Base-by-base conservation (phyloP, 768 basidiomycete genomes). In the Tulasnella sp. region DNA sequence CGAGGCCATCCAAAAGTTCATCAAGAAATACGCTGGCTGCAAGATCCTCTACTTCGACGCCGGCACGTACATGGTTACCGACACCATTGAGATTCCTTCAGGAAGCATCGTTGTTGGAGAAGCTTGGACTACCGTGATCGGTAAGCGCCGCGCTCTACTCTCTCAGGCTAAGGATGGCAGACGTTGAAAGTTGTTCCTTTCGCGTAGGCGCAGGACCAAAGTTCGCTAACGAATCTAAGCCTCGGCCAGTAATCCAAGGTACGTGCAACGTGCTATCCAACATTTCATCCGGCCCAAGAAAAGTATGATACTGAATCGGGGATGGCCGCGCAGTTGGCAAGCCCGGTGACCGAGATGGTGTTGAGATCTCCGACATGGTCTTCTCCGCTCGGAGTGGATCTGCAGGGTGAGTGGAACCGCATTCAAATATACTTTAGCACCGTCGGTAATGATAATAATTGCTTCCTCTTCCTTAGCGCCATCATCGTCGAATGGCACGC, bases 41-140 rank as follows among this genome's bases (percentile, higher is more conserved):
- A 94, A 93, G 84, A 92, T 96, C 83, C 92, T 95, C 73, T 95
- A 93, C 87, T 90, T 95, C 83, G 94, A 95, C 83, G 92, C 93
- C 12, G 91, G 91, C 24, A 89, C 88, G 7, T 92, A 92, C 82
- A 81, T 90, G 50, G 88, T 91, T 41, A 89, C 89, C 41, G 78
- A 87, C 82, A 92, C 91, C 1, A 81, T 92, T n/a, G 88, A 87
- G 3, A 90, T 92, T 77, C 91, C 91, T 6, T 88, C 89, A 18
- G 91, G 90, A 5, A 89, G 90, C 7, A 89, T 88, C 16, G 87
- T 92, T 34, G 90, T 91, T 20, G 91, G 91, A 31, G 91, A 92
- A 83, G 90, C 88, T 0, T 92, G 91, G 91, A 88, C 90, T 5
- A 88, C 90, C 11, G 88, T 92, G 34, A 87, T 90, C 89, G 90